Percentiles rank a stretch among this genome's conserved stretches.
Evolutionary conservation across 2,329 filamentous ascomycete species (phyloP).

Genomic region (Colletotrichum noveboracense): DNA sequence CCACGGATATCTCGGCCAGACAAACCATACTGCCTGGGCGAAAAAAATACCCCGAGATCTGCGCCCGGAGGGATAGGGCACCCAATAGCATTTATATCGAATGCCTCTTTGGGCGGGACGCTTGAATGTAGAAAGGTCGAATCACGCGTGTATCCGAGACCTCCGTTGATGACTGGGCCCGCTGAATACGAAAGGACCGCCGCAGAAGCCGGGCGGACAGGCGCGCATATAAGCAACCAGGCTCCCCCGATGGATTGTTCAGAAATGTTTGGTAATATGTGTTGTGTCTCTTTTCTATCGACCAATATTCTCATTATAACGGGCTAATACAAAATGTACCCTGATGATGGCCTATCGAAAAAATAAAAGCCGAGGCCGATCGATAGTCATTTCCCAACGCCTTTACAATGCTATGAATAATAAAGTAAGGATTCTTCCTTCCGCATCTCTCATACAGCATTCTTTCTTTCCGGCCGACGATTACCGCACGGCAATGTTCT

Average conservation of each 20-base stretch:
- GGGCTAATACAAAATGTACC: neutral
- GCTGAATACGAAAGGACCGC: neutral
- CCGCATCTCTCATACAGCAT: neutral
- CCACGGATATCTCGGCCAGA: constrained; percentile 4
- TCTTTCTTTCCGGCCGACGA: neutral
- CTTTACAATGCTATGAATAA: constrained; percentile 14
- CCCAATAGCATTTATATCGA: neutral
- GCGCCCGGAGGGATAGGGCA: neutral
- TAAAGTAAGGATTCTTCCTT: neutral
- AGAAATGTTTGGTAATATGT: neutral
- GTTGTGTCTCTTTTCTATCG: neutral
- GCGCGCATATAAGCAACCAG: neutral
- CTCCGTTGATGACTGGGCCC: neutral
- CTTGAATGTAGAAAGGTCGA: neutral
- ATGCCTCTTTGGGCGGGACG: neutral
- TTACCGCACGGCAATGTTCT: constrained; percentile 21
- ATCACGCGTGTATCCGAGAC: neutral
- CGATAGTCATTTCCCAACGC: constrained; percentile 7
- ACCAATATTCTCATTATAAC: constrained; percentile 4
- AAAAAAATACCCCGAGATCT: neutral
- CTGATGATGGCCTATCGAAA: neutral
- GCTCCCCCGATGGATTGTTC: neutral
- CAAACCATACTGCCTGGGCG: neutral
- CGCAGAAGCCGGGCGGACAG: neutral
- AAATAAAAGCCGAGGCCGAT: neutral